These are phyloP conservation scores for Boletus eberwhitei DNA, from an alignment of 768 basidiomycete species.

Conservation along the genomic window DNA sequence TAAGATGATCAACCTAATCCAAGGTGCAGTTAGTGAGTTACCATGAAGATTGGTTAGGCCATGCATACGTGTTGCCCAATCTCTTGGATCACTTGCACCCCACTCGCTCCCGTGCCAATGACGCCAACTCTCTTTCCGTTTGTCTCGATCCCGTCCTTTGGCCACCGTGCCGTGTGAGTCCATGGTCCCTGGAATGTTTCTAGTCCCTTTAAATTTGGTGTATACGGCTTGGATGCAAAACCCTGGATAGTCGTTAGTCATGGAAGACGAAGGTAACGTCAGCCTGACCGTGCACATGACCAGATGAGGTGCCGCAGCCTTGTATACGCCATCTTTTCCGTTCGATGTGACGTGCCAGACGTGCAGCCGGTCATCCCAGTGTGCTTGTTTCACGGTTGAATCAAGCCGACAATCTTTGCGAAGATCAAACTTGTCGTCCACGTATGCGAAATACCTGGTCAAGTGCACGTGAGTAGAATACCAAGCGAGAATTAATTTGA, in stretches of 20 bases:
- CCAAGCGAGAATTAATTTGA: not conserved
- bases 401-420: conserved; percentile 16
- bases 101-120: conserved; percentile 17
- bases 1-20: conserved; percentile 5
- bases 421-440: conserved; percentile 7
- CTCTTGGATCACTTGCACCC: conserved; percentile 13
- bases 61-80: conserved; percentile 9
- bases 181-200: conserved; percentile 7
- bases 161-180: conserved; percentile 13
- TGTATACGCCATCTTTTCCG: conserved; percentile 9
- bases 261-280: not conserved
- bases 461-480: not conserved
- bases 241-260: conserved; percentile 2
- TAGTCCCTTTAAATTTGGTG: conserved; percentile 8
- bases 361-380: conserved; percentile 12
- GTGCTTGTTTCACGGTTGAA: conserved; percentile 5
- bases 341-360: conserved; percentile 3
- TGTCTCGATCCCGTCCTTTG: conserved; percentile 15
- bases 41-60: not conserved
- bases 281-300: conserved; percentile 12
- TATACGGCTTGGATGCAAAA: conserved; percentile 8
- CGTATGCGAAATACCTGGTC: conserved; percentile 15
- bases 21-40: not conserved
- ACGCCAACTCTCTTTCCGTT: conserved; percentile 11
- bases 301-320: conserved; percentile 8